Conservation (phyloP, 495 filamentous ascomycete species). For the Tuber aestivum region DNA sequence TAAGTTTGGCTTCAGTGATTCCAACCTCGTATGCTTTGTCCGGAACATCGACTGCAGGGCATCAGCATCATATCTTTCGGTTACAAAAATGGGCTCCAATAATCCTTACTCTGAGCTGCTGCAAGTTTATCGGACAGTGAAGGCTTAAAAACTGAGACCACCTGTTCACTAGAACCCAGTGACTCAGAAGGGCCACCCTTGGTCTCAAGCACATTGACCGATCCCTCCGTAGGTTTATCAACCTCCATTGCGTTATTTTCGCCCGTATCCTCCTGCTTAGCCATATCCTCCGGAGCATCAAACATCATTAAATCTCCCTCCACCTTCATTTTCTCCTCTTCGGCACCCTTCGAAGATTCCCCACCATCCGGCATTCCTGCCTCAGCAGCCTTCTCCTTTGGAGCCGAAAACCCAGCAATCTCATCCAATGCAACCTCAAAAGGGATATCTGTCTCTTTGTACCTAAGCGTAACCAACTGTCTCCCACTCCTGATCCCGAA, state of each 20-base stretch:
- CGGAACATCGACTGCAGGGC: conserved; percentile 45
- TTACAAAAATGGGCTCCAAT: neutral
- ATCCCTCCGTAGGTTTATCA: conserved; percentile 8
- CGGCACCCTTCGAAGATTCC: conserved; percentile 1
- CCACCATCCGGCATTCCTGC: conserved; percentile 12
- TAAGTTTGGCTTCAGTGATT: conserved; percentile 74
- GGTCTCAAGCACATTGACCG: neutral
- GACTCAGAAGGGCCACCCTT: neutral
- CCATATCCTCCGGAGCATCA: conserved; percentile 11
- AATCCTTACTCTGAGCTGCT: conserved; percentile 52
- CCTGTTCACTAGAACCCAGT: conserved; percentile 46
- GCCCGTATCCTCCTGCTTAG: neutral
- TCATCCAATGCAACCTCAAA: conserved; percentile 78
- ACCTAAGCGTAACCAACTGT: conserved; percentile 68
- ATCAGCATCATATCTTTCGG: conserved; percentile 40
- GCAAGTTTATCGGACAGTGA: conserved; percentile 65
- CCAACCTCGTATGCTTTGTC: conserved; percentile 76
- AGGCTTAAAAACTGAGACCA: conserved; percentile 68
- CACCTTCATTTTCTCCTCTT: conserved; percentile 16
- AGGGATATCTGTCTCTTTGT: conserved; percentile 66
- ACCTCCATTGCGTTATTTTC: neutral
- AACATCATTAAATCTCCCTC: conserved; percentile 22
- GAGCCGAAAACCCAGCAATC: conserved; percentile 65
- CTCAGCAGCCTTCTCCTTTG: conserved; percentile 42
- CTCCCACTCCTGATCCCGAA: conserved; percentile 78